Base-by-base conservation (phyloP, 2,329 filamentous ascomycete species). In the Stromatinia cepivora region DNA sequence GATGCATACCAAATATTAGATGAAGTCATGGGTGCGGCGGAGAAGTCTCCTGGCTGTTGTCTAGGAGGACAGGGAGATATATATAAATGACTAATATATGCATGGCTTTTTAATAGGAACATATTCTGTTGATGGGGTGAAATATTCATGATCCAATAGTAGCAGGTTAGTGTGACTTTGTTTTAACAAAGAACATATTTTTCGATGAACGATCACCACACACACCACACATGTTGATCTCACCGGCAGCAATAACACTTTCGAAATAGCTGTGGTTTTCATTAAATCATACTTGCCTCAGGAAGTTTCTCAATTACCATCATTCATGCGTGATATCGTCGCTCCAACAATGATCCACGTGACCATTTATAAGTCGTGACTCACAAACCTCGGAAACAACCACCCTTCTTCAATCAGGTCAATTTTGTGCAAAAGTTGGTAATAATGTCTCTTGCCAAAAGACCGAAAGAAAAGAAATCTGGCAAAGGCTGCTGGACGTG, bases 401-500 rank as follows among this genome's bases (percentile, higher is more conserved):
- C 15, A 25, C n/a, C 28, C 17, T n/a, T 42, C 50, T 53, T 45
- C 20, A 42, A 28, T 45, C 36, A 54, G 42, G 36, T 42, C 31
- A 9, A 54, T 52, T n/a, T 22, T 39, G 11, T 39, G 4, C 22
- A 13, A 57, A 36, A 15, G 7, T 48, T 17, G 8, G 22, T 10
- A 46, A 57, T 25, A 7, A 66, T 66, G 64, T 66, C 64, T 46
- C 52, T 66, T 11, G 28, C 36, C 20, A 66, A 25, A 36, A 56
- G 28, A 66, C 7, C 28, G 11, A 66, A 66, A 25, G 64, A 48
- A 36, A 66, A 50, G 46, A 68, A 58, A 39, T 70, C 69, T 17
- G 3, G 31, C 17, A 71, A 80, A 69, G 79, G 79, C 70, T 82
- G 80, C 69, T 82, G 81, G 81, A 82, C 80, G 39, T 82, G 81